Evolutionary conservation across 768 basidiomycete genomes (phyloP), one percentile per base, ranked within the genome.

Genomic region (Kwoniella newhampshirensis): DNA sequence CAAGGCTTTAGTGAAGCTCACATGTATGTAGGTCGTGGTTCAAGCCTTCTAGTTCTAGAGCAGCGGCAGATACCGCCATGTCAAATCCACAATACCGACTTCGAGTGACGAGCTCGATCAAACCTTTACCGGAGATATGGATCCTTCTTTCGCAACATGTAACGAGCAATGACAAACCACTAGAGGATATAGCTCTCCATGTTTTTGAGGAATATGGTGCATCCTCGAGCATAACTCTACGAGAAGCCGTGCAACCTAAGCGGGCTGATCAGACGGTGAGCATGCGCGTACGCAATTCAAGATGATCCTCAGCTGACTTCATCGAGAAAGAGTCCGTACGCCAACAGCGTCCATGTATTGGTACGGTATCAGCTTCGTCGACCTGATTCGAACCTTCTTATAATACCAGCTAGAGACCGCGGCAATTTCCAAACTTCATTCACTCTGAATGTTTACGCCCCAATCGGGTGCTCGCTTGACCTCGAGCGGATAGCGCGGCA

Each of bases 91-190:
- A 54, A 17, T 61, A 47, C 30, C 58, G 54, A 23, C 47, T 63
- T 17, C n/a, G 17, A 13, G 13, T 63, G 23, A 12, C 47, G 20
- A 5, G 11, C 20, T 4, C 27, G 9, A 9, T 21, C 21, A 30
- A 50, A 6, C 39, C 32, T 37, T 46, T 59, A 32, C 25, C 79
- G 26, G 85, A 89, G 41, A 79, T 96, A 5, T 94, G 87, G 89
- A 66, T 93, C 7, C 81, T 92, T 1, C 80, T 97, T 1, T 87
- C 86, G 0, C 83, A 90, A 26, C 93, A 98, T 72, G 72, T 87
- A 7, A 72, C 74, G 0, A 79, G 86, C 60, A 86, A 83, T n/a
- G 81, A 78, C 43, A 79, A 82, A 37, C 81, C 78, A 4, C 77
- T 81, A 1, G 86, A 89, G 59, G 92, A 85, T 70, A 85, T 89